Evolutionary conservation across 148 eudicot species (phyloP), one percentile per base, ranked within the genome.

Genomic region (Chenopodium suecicum): DNA sequence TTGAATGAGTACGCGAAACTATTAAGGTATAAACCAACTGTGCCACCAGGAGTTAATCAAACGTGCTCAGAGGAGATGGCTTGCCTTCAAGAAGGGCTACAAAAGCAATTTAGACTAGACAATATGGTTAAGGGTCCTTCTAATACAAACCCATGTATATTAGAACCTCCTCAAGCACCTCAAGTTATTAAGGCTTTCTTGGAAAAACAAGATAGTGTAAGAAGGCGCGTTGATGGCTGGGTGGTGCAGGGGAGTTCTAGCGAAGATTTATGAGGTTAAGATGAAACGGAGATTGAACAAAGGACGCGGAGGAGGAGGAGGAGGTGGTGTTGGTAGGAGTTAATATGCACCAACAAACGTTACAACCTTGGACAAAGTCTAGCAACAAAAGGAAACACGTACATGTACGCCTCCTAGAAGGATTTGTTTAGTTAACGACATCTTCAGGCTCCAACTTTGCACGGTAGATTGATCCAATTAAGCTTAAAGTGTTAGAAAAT

Each of bases 1-100:
- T 60, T 89, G 17, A 86, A 80, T 29, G 91, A 89, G 37, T 89
- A 87, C 54, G 85, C 80, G 37, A 89, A 86, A 83, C 88, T 89
- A 3, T 73, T 86, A 31, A 89, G 46, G 73, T 89, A 86, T 76
- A 89, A 87, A 63, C 89, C 91, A 9, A 82, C 76, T 14, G 68
- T 89, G 1, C 86, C 89, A 6, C 54, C 62, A 37, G 85, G 78
- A 50, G 91, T 88, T 1, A 52, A 44, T n/a, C 87, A 85, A 63
- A 81, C 79, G 4, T 89, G 91, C 83, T 65, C 87, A 0, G 91
- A 87, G 67, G 76, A 75, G 16, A 76, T 87, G 89, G 88, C 83
- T n/a, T 89, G 91, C 66, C 47, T 41, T 27, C 63, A 78, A 29
- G 81, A 85, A 75, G 91, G 87, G 11, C 37, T 65, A 20, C 79